Percentiles rank a stretch among this genome's conserved stretches.
phyloP scores from a whole-genome alignment of 2,329 filamentous ascomycete genomes.

The Teratosphaeria pseudoeucalypti region DNA sequence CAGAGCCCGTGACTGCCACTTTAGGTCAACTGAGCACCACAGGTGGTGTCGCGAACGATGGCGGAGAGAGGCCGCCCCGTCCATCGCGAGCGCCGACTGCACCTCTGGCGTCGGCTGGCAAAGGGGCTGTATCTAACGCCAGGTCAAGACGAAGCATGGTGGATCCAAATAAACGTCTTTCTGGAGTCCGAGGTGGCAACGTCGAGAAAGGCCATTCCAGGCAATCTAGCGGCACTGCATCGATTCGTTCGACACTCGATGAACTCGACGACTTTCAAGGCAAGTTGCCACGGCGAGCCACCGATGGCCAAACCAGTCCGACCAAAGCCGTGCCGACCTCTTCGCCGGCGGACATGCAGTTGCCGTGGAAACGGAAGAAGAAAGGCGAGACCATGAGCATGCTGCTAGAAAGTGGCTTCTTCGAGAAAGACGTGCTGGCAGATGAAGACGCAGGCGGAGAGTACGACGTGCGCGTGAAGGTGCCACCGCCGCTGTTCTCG shows the following conservation, averaged over 20 bases:
- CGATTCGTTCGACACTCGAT: constrained; percentile 3
- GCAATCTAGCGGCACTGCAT: constrained; percentile 1
- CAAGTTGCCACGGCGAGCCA: background rate
- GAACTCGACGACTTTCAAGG: constrained; percentile 1
- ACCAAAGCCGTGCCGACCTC: background rate
- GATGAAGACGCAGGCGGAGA: background rate
- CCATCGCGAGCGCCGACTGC: background rate
- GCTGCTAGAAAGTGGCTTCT: constrained; percentile 22
- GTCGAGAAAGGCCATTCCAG: constrained; percentile 2
- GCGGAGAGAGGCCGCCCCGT: background rate
- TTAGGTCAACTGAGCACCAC: background rate
- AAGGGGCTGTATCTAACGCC: background rate
- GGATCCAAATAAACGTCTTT: background rate
- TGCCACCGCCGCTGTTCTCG: constrained; percentile 15
- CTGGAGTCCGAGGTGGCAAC: background rate
- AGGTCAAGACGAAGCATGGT: background rate
- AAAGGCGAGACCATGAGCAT: constrained; percentile 23
- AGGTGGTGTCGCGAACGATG: background rate
- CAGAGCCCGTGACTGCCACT: background rate
- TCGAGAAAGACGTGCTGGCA: constrained; percentile 5
- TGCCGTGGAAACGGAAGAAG: constrained; percentile 4
- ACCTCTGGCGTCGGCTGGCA: background rate
- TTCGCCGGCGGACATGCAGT: background rate
- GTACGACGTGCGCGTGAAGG: constrained; percentile 5
- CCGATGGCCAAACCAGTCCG: background rate